A percentile compares a stretch with the other conserved stretches of the same genome.
These are phyloP conservation scores for Trametes sp. DNA, from an alignment of 1,284 basidiomycete genomes.

Conservation along the genomic window DNA sequence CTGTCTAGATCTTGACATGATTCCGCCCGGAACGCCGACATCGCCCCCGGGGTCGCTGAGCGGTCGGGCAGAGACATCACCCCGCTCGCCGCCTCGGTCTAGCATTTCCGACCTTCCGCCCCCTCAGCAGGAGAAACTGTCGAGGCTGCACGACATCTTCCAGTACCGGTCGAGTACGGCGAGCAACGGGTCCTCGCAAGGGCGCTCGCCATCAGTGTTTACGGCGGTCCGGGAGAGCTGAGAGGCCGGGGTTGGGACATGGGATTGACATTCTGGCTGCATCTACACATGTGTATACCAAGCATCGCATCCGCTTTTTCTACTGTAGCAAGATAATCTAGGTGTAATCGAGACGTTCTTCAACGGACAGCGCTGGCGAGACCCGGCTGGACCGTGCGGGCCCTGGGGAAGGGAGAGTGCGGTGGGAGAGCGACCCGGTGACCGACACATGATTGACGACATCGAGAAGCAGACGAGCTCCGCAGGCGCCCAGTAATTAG, in stretches of 20 bases:
- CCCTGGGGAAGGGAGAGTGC: conserved; percentile 5
- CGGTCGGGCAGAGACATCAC: conserved; percentile 37
- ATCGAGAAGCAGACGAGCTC: not conserved
- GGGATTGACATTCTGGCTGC: conserved; percentile 23
- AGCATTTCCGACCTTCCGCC: conserved; percentile 44
- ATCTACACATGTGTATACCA: conserved; percentile 39
- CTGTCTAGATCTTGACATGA: conserved; percentile 25
- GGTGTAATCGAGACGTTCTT: conserved; percentile 22
- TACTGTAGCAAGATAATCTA: conserved; percentile 34
- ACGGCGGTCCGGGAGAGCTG: conserved; percentile 30
- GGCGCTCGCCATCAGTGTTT: conserved; percentile 38
- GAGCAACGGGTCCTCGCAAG: conserved; percentile 68
- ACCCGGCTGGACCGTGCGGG: conserved; percentile 12
- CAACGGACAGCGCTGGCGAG: conserved; percentile 11
- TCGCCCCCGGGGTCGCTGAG: conserved; percentile 28
- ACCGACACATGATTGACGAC: conserved; percentile 29
- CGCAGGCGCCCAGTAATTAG: conserved; percentile 13
- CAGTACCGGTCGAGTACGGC: conserved; percentile 78
- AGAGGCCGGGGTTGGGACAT: conserved; percentile 18
- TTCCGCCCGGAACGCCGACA: conserved; percentile 28
- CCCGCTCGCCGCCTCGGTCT: conserved; percentile 45
- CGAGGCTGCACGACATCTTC: conserved; percentile 80
- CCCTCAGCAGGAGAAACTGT: conserved; percentile 63
- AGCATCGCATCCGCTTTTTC: conserved; percentile 29
- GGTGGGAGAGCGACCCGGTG: conserved; percentile 12